These are phyloP conservation scores for Begonia peltatifolia DNA, from an alignment of 306 rosid genomes.

Conservation along the genomic window DNA sequence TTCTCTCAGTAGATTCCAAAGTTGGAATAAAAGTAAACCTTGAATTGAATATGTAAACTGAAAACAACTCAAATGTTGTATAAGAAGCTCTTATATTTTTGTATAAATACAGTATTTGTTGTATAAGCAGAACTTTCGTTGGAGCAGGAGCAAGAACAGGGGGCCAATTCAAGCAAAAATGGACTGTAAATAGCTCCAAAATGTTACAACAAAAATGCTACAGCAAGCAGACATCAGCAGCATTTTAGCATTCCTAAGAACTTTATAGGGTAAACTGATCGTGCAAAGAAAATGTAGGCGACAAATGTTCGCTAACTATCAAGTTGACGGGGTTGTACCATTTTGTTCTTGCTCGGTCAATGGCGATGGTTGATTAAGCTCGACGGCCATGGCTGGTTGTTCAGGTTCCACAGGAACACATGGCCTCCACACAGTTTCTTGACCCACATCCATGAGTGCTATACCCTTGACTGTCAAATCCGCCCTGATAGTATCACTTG, in stretches of 20 bases:
- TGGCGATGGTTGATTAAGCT: neutral
- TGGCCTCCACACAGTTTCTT: conserved; percentile 23
- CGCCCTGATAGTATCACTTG: conserved; percentile 62
- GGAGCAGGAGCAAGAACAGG: too few relatives aligned
- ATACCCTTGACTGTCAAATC: conserved; percentile 62
- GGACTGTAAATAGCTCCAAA: neutral
- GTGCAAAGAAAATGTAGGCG: neutral
- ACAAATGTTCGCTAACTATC: neutral
- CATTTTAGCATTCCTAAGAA: neutral
- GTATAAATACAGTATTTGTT: too few relatives aligned
- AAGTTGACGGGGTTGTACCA: neutral
- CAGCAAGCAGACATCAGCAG: neutral
- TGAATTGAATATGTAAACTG: too few relatives aligned
- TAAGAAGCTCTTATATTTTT: too few relatives aligned
- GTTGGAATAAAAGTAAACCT: too few relatives aligned
- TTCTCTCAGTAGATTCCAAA: too few relatives aligned
- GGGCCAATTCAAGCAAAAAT: too few relatives aligned
- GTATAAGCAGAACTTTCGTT: too few relatives aligned
- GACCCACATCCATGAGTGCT: conserved; percentile 80
- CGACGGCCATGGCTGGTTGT: neutral
- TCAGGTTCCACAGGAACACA: conserved; percentile 12
- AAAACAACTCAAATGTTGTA: too few relatives aligned
- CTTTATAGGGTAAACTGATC: neutral
- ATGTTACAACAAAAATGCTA: neutral
- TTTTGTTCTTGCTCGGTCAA: neutral